Percentiles rank a stretch among this genome's conserved stretches.
phyloP scores from a whole-genome alignment of 2,329 filamentous ascomycete genomes.

The Cordyceps pruinosa region DNA sequence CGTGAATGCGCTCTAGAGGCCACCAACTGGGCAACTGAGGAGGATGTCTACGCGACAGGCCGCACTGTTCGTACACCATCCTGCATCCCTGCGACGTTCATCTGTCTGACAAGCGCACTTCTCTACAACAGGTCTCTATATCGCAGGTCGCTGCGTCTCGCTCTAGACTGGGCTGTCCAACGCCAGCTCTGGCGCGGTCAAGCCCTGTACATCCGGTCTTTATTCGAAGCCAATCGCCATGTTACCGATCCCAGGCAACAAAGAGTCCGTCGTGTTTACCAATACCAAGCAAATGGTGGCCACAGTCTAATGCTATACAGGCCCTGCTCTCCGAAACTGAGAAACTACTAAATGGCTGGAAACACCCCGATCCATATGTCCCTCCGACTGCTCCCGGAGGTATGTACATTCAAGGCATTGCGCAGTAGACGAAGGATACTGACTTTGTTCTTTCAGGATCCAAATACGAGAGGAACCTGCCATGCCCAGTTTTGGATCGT shows the following conservation, averaged over 20 bases:
- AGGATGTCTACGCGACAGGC: conserved; percentile 42
- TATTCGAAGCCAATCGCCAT: conserved; percentile 90
- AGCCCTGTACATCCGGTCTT: conserved; percentile 86
- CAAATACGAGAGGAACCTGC: conserved; percentile 93
- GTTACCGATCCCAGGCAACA: conserved; percentile 79
- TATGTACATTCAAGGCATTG: too few relatives aligned
- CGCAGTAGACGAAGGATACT: too few relatives aligned
- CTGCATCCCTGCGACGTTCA: conserved; percentile 1
- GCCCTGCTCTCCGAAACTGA: conserved; percentile 81
- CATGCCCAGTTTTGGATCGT: conserved; percentile 74
- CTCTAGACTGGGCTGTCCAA: conserved; percentile 93
- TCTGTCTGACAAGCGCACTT: neutral
- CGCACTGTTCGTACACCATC: conserved; percentile 37
- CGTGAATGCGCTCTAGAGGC: neutral
- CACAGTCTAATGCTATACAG: conserved; percentile 37
- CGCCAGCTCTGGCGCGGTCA: conserved; percentile 91
- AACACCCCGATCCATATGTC: conserved; percentile 91
- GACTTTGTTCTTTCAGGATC: conserved; percentile 54
- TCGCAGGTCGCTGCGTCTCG: conserved; percentile 83
- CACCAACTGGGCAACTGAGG: neutral
- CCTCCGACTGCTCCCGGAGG: conserved; percentile 90
- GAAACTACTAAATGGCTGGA: conserved; percentile 83
- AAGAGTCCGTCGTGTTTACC: conserved; percentile 50
- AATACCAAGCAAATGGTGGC: neutral
- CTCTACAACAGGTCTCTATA: conserved; percentile 63